Evolutionary conservation across 225 moss, liverwort and hornwort species (phyloP), one percentile per base, ranked within the genome.

Genomic region (Marchantia polymorpha): DNA sequence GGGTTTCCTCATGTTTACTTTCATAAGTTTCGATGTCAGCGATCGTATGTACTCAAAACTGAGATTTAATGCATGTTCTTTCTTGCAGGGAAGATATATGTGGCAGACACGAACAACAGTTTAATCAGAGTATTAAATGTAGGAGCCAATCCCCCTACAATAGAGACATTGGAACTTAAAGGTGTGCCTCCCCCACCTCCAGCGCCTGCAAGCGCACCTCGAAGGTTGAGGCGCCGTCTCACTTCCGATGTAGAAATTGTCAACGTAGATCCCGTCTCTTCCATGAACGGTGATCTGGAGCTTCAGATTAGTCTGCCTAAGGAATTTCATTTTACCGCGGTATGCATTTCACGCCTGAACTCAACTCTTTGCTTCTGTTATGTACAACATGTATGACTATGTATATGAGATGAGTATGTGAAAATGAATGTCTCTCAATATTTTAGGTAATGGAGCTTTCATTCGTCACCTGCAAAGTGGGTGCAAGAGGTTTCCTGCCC

Each of bases 51-150:
- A 7, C 47, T 49, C 10, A 11, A 49, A 10, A 71, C 49, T 71
- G 2, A 50, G 22, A 10, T n/a, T n/a, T 4, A n/a, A 11, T 50
- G 10, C 1, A 10, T 73, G 12, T 63, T 76, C 7, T 56, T 13
- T 8, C 48, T 12, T 87, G 49, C 76, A 94, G 94, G 94, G 63
- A 92, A 91, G 49, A 78, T 97, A 10, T 97, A 89, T 72, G 89
- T 97, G 63, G 94, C 96, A 19, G 96, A 97, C 82, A 97, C 96
- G 78, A 97, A 97, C 85, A 97, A 97, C 85, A 97, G 88, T 58
- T 72, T 97, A 67, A 91, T 97, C 27, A 88, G 96, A 85, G 85
- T 94, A 49, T 78, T 97, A 6, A 84, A 93, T 84, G 74, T 92
- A 7, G 64, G 48, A 9, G 85, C 85, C 19, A 86, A 72, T 19